These are phyloP conservation scores for Hygrophorus pudorinus DNA, from an alignment of 768 basidiomycete species.

Conservation along the genomic window DNA sequence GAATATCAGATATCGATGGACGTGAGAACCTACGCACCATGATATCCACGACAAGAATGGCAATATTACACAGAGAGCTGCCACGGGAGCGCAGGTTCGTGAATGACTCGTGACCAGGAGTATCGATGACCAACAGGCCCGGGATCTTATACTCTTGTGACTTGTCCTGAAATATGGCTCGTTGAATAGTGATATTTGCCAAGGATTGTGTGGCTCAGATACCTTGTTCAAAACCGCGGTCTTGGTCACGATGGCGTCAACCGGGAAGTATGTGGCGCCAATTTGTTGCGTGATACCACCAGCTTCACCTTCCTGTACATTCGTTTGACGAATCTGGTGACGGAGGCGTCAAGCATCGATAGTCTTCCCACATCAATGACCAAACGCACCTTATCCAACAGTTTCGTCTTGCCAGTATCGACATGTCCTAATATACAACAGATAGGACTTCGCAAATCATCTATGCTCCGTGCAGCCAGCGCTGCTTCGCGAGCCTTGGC, in stretches of 20 bases:
- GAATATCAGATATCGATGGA: slow-evolving; percentile 1
- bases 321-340: slow-evolving; percentile 95
- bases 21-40: slow-evolving; percentile 43
- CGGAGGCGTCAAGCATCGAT: slow-evolving; percentile 4
- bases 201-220: slow-evolving; percentile 18
- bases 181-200: slow-evolving; percentile 1
- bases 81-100: slow-evolving; percentile 93
- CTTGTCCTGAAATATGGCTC: slow-evolving; percentile 44
- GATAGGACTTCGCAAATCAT: slow-evolving; percentile 90
- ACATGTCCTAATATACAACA: slow-evolving; percentile 99
- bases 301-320: slow-evolving; percentile 98
- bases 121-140: slow-evolving; percentile 92
- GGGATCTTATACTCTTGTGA: slow-evolving; percentile 92
- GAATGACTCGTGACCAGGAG: slow-evolving; percentile 99
- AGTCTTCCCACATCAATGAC: neutral
- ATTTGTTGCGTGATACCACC: slow-evolving; percentile 99
- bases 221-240: slow-evolving; percentile 90
- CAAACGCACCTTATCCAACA: slow-evolving; percentile 79
- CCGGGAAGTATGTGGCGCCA: slow-evolving; percentile 98
- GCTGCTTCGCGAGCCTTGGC: slow-evolving; percentile 79
- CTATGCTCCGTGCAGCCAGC: slow-evolving; percentile 76
- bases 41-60: slow-evolving; percentile 97
- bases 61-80: slow-evolving; percentile 96
- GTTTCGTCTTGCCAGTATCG: slow-evolving; percentile 98
- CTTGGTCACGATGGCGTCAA: slow-evolving; percentile 87